Evolutionary conservation across 495 filamentous ascomycete genomes (phyloP).

Genomic region (Mytilinidion resinicola): DNA sequence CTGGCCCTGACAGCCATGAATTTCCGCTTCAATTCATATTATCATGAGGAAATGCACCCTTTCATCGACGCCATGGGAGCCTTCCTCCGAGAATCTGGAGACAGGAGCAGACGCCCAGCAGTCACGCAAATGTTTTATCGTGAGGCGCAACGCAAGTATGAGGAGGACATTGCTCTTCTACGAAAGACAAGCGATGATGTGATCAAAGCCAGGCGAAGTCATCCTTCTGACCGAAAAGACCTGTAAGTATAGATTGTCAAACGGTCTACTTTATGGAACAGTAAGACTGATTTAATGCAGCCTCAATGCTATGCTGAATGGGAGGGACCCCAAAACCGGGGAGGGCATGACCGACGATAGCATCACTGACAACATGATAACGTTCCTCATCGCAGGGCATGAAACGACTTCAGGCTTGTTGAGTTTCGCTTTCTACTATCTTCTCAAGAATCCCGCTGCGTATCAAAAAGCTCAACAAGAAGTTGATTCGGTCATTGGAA

Average conservation of each 20-base stretch:
- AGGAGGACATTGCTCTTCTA: slow-evolving; percentile 27
- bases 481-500: slow-evolving; percentile 59
- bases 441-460: slow-evolving; percentile 56
- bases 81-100: slow-evolving; percentile 24
- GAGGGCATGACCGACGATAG: slow-evolving; percentile 26
- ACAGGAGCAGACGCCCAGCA: slow-evolving; percentile 15
- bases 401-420: slow-evolving; percentile 31
- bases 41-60: slow-evolving; percentile 24
- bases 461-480: slow-evolving; percentile 58
- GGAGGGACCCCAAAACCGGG: slow-evolving; percentile 30
- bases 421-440: slow-evolving; percentile 46
- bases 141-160: slow-evolving; percentile 21
- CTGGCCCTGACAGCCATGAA: slow-evolving; percentile 32
- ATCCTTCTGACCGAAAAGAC: slow-evolving; percentile 30
- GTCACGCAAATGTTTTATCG: slow-evolving; percentile 23
- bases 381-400: slow-evolving; percentile 28
- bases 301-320: slow-evolving; percentile 30
- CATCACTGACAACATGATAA: slow-evolving; percentile 32
- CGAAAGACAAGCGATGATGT: slow-evolving; percentile 25
- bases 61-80: slow-evolving; percentile 26
- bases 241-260: slow-evolving; percentile 12
- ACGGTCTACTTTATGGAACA: neutral
- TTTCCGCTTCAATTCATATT: slow-evolving; percentile 35
- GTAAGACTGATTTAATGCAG: neutral
- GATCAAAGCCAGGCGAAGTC: slow-evolving; percentile 15